Evolutionary conservation across 192 early-diverging fungal species (phyloP).

Genomic region (Jimgerdemannia lactiflua): DNA sequence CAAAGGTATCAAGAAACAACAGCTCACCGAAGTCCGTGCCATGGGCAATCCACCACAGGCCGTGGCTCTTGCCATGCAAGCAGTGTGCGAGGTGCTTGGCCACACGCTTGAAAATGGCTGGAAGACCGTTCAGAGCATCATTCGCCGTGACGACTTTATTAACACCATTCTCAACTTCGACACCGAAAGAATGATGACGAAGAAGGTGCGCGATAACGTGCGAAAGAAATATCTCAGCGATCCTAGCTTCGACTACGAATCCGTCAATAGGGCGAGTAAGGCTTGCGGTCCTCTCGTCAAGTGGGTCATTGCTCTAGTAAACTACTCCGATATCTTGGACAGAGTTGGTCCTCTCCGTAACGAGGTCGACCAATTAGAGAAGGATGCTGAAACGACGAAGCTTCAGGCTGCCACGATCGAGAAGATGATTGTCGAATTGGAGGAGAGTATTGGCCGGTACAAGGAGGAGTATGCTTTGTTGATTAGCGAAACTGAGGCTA

Average conservation of each 20-base stretch:
- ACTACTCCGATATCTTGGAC: conserved; percentile 90
- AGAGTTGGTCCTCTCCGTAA: conserved; percentile 91
- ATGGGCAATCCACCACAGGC: conserved; percentile 97
- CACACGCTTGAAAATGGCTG: conserved; percentile 75
- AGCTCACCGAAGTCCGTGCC: conserved; percentile 92
- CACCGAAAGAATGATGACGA: conserved; percentile 81
- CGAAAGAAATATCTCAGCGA: conserved; percentile 73
- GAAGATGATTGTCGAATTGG: conserved; percentile 79
- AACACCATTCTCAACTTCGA: conserved; percentile 94
- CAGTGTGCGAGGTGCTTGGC: conserved; percentile 94
- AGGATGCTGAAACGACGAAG: conserved; percentile 69
- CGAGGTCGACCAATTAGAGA: conserved; percentile 86
- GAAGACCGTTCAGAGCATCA: conserved; percentile 87
- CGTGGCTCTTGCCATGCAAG: conserved; percentile 97
- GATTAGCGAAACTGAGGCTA: conserved; percentile 86
- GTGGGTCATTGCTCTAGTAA: conserved; percentile 98
- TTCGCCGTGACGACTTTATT: conserved; percentile 98
- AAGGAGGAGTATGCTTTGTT: conserved; percentile 98
- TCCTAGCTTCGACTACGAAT: conserved; percentile 91
- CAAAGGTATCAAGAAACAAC: conserved; percentile 93
- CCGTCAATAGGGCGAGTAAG: conserved; percentile 94
- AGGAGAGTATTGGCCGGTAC: conserved; percentile 85
- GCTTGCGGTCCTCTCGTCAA: conserved; percentile 98
- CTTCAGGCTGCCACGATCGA: conserved; percentile 70
- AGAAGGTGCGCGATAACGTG: conserved; percentile 77